These are phyloP conservation scores for Leptosphaerulina australis DNA, from an alignment of 2,329 filamentous ascomycete species.

Conservation along the genomic window DNA sequence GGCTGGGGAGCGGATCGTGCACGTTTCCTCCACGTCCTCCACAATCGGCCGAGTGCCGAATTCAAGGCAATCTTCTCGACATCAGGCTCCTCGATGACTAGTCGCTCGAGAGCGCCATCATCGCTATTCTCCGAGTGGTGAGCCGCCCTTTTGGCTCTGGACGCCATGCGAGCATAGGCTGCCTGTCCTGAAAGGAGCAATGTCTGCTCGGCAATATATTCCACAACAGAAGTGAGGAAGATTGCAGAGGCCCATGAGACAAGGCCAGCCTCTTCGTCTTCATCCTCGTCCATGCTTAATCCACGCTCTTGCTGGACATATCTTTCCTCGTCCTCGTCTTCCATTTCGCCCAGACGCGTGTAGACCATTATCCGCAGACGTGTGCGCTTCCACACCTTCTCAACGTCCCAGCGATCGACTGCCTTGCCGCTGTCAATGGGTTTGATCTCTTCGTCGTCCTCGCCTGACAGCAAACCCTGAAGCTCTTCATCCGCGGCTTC, in stretches of 20 bases:
- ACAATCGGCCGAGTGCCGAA: slow-evolving; percentile 83
- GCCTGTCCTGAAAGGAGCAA: slow-evolving; percentile 86
- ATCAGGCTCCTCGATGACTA: slow-evolving; percentile 87
- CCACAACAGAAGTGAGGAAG: slow-evolving; percentile 91
- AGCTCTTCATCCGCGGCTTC: slow-evolving; percentile 84
- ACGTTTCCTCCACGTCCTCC: slow-evolving; percentile 94
- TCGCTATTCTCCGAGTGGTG: slow-evolving; percentile 54
- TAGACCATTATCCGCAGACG: slow-evolving; percentile 97
- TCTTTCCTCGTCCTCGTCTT: slow-evolving; percentile 94
- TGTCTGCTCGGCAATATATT: slow-evolving; percentile 91
- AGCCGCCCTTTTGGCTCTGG: slow-evolving; percentile 49
- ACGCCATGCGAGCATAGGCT: slow-evolving; percentile 68
- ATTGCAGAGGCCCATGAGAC: slow-evolving; percentile 92
- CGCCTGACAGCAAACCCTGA: slow-evolving; percentile 84
- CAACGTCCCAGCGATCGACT: slow-evolving; percentile 78
- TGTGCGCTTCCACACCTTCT: slow-evolving; percentile 91
- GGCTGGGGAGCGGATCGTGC: slow-evolving; percentile 57
- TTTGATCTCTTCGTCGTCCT: slow-evolving; percentile 56
- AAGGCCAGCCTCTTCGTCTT: slow-evolving; percentile 50
- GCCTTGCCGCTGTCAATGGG: slow-evolving; percentile 34
- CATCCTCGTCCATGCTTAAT: slow-evolving; percentile 60
- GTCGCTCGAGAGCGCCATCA: slow-evolving; percentile 64
- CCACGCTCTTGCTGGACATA: slow-evolving; percentile 77
- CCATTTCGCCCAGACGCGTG: slow-evolving; percentile 92
- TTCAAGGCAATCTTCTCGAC: slow-evolving; percentile 93